These are phyloP conservation scores for Talaromyces sp. DNA, from an alignment of 2,329 filamentous ascomycete species.

Conservation along the genomic window DNA sequence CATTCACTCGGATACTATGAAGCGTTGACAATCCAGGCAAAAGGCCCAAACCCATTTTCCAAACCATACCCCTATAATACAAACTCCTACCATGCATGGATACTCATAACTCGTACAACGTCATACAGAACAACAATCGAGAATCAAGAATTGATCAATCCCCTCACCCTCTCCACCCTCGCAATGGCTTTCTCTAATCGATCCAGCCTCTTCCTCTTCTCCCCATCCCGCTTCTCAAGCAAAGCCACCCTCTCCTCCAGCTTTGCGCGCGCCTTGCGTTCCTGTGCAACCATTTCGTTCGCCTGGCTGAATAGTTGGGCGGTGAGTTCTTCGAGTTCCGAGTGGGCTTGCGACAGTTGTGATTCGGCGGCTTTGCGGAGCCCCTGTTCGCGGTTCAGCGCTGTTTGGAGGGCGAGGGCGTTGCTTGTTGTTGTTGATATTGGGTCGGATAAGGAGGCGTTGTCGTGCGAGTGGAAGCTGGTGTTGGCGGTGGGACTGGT, in stretches of 20 bases:
- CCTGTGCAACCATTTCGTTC: slow-evolving; percentile 64
- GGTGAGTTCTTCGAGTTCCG: slow-evolving; percentile 60
- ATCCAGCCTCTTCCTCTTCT: slow-evolving; percentile 52
- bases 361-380: slow-evolving; percentile 57
- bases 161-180: slow-evolving; percentile 56
- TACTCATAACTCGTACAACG: not conserved
- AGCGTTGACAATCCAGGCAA: not conserved
- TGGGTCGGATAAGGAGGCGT: not conserved
- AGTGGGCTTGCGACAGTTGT: slow-evolving; percentile 52
- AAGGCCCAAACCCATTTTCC: not conserved
- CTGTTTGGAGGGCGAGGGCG: slow-evolving; percentile 49
- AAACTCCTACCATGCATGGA: not conserved
- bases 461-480: not conserved
- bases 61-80: not conserved
- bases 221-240: slow-evolving; percentile 45
- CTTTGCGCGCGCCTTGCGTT: slow-evolving; percentile 56
- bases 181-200: slow-evolving; percentile 55
- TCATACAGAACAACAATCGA: not conserved
- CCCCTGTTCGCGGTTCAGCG: slow-evolving; percentile 53
- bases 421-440: not conserved
- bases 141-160: slow-evolving; percentile 43
- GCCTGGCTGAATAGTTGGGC: slow-evolving; percentile 60
- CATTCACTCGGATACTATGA: not conserved
- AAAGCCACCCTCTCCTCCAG: slow-evolving; percentile 47
- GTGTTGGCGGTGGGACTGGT: slow-evolving; percentile 3